Conservation (phyloP, 179 eudicot species). For the Monotropa hypopitys region DNA sequence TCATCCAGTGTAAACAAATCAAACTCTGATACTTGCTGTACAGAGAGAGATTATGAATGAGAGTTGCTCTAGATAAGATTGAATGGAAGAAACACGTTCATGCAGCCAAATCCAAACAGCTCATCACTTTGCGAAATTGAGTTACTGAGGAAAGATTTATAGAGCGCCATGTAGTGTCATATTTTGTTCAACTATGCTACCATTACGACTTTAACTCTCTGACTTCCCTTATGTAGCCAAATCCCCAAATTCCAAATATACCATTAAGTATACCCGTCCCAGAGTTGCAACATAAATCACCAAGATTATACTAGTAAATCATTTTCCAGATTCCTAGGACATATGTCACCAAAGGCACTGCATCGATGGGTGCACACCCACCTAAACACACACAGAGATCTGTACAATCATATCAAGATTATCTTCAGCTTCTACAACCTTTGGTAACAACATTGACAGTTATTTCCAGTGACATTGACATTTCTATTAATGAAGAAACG, state of each 20-base stretch:
- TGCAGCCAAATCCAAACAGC: not conserved
- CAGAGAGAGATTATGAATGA: slow-evolving; percentile 15
- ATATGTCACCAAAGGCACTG: not conserved
- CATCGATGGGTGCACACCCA: not conserved
- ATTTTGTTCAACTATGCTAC: not conserved
- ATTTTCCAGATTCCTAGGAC: not conserved
- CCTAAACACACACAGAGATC: not conserved
- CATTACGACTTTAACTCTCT: not conserved
- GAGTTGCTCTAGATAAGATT: not conserved
- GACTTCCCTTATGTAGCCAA: not conserved
- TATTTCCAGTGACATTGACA: not conserved
- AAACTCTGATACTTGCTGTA: slow-evolving; percentile 97
- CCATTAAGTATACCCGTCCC: not conserved
- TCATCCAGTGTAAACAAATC: slow-evolving; percentile 94
- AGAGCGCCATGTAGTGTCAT: not conserved
- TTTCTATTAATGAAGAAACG: not conserved
- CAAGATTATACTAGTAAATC: not conserved
- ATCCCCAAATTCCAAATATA: not conserved
- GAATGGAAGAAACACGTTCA: not conserved
- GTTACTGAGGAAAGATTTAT: not conserved
- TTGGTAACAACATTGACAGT: not conserved
- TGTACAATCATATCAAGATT: not conserved
- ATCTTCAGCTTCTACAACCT: not conserved
- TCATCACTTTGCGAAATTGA: not conserved
- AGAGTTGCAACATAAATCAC: not conserved